Conservation (phyloP, 129 eudicot genomes). For the Scalesia atractyloides region DNA sequence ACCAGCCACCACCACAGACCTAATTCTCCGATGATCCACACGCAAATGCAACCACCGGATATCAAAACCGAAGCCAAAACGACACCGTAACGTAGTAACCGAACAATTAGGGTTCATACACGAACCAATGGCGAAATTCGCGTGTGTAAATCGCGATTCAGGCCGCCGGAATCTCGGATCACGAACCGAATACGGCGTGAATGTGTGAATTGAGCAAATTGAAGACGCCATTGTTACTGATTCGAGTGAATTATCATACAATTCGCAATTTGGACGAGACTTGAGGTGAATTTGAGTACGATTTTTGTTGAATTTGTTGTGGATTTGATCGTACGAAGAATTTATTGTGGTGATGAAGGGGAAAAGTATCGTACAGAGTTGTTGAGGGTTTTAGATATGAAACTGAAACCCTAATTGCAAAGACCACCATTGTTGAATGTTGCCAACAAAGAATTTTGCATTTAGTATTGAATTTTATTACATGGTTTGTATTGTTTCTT, state of each 20-base stretch:
- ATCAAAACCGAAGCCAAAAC: constrained; percentile 10
- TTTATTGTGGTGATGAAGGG: too few species aligned
- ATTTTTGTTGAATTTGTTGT: not conserved
- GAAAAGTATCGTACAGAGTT: too few species aligned
- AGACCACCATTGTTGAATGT: too few species aligned
- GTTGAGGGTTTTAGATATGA: too few species aligned
- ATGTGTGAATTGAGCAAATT: constrained; percentile 35
- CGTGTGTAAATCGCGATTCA: constrained; percentile 12
- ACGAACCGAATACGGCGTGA: constrained; percentile 22
- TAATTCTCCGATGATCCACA: constrained; percentile 19
- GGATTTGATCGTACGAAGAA: too few species aligned
- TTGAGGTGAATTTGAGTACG: not conserved
- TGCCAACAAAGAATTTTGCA: too few species aligned
- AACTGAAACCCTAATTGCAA: too few species aligned
- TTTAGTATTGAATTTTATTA: too few species aligned
- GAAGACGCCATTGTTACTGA: not conserved
- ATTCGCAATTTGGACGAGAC: not conserved
- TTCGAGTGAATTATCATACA: not conserved
- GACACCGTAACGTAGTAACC: constrained; percentile 1
- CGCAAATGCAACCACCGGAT: constrained; percentile 1
- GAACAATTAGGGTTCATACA: constrained; percentile 1
- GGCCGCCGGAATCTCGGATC: constrained; percentile 37
- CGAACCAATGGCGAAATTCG: constrained; percentile 17
- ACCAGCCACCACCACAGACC: constrained; percentile 17
- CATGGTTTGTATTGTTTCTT: too few species aligned